Evolutionary conservation across 2,329 filamentous ascomycete species (phyloP), one percentile per base, ranked within the genome.

Genomic region (Colletotrichum musae): DNA sequence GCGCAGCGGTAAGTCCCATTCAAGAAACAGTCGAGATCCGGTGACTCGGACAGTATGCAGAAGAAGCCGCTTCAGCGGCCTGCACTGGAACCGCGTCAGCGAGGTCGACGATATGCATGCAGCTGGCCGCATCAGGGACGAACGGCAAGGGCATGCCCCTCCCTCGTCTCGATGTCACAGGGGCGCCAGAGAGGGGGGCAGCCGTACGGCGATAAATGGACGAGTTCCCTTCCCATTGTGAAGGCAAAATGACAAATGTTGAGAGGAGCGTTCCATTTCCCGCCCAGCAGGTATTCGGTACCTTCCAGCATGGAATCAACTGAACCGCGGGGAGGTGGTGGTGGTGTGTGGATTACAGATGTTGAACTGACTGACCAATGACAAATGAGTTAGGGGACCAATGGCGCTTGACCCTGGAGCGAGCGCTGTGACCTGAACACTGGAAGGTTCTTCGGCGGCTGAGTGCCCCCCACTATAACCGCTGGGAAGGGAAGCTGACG

Each of bases 21-120:
- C 32, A 36, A 36, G 21, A 39, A 43, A 43, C 3, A n/a, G 63
- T 41, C 50, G 5, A 24, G 57, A 61, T 67, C 67, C 62, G 56
- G 67, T 70, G 67, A 70, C 63, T 56, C 41, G 57, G 56, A 18
- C 43, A 39, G 5, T 36, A 70, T 70, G 67, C 67, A 67, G 54
- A 54, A 43, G 66, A 57, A 45, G 54, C 43, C 48, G 50, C 18
- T 51, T 57, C 67, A 41, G 66, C 54, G 50, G 26, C 61, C 50
- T 54, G 66, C 36, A 39, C 59, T 32, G 41, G 18, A 56, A 58
- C 43, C 39, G 57, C 56, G 51, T 32, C 50, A 66, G 62, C 56
- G 50, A 69, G 45, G 54, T 59, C 36, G 28, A 59, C 41, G 50
- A 61, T 36, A 36, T 36, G 45, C 56, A 60, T 69, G 66, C 56